These are phyloP conservation scores for Lachnellula willkommii DNA, from an alignment of 2,329 filamentous ascomycete genomes.

Conservation along the genomic window DNA sequence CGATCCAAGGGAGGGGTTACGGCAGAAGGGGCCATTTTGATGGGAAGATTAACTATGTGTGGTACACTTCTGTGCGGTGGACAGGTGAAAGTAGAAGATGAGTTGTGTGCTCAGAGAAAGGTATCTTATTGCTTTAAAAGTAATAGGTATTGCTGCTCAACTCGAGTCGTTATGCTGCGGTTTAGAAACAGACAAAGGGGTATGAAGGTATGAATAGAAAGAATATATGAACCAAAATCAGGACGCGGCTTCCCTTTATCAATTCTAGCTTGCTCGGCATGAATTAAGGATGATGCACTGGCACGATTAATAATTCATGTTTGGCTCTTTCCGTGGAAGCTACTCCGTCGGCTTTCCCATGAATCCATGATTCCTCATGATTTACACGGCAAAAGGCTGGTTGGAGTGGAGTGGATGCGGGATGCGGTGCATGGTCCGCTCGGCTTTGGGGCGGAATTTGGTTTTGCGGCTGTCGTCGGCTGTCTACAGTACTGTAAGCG, in stretches of 20 bases:
- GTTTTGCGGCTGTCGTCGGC: neutral
- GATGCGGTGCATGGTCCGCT: neutral
- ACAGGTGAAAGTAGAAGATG: neutral
- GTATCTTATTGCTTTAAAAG: too few species aligned
- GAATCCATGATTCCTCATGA: neutral
- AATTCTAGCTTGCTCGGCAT: neutral
- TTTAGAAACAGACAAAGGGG: neutral
- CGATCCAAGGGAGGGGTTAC: conserved; percentile 6
- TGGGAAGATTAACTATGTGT: neutral
- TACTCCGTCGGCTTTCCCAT: neutral
- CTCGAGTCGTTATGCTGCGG: neutral
- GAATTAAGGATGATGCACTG: neutral
- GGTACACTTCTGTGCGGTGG: neutral
- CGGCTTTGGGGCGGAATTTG: conserved; percentile 6
- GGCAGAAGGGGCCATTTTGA: conserved; percentile 24
- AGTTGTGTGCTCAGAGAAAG: neutral
- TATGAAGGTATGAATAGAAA: neutral
- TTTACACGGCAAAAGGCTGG: neutral
- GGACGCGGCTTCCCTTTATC: neutral
- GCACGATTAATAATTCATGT: neutral
- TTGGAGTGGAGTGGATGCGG: neutral
- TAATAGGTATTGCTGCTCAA: neutral
- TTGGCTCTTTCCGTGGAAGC: neutral
- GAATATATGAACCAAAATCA: neutral
- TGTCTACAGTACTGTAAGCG: too few species aligned